phyloP scores from a whole-genome alignment of 2,329 filamentous ascomycete species.

The Leptographium lundbergii region DNA sequence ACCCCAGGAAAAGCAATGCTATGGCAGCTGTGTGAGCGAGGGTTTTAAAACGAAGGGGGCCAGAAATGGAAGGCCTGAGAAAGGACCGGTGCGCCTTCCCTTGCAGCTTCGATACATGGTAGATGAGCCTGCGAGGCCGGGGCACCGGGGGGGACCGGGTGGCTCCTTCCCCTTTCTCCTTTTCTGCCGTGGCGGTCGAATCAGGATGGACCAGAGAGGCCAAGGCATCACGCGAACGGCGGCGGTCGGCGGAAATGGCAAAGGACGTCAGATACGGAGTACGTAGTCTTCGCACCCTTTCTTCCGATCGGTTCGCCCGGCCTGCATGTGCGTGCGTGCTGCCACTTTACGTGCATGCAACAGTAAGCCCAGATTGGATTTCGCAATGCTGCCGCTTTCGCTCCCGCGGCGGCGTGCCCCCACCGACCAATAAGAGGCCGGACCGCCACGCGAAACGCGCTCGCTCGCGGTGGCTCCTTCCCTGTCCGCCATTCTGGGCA shows the following conservation, averaged over 20 bases:
- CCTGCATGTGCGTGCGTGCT: neutral
- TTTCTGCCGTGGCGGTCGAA: neutral
- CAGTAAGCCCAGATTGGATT: neutral
- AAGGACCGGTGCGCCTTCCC: neutral
- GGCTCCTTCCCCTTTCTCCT: neutral
- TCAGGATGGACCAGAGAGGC: neutral
- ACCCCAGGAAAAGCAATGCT: neutral
- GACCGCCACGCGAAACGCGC: slow-evolving; percentile 1
- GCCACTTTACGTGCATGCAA: neutral
- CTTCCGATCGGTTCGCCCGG: neutral
- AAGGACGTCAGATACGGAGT: neutral
- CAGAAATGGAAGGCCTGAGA: neutral
- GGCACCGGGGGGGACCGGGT: neutral
- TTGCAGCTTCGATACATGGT: neutral
- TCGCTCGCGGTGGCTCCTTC: neutral
- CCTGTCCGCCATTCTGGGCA: neutral
- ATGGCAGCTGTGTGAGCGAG: neutral
- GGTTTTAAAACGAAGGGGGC: neutral
- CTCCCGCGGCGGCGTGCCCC: neutral
- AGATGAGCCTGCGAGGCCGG: too few species aligned
- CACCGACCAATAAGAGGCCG: neutral
- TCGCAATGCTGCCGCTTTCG: neutral
- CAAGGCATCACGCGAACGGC: neutral
- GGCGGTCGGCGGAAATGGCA: neutral
- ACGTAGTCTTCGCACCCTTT: neutral